phyloP scores from a whole-genome alignment of 2,329 filamentous ascomycete species.

The Botrytis tulipae region DNA sequence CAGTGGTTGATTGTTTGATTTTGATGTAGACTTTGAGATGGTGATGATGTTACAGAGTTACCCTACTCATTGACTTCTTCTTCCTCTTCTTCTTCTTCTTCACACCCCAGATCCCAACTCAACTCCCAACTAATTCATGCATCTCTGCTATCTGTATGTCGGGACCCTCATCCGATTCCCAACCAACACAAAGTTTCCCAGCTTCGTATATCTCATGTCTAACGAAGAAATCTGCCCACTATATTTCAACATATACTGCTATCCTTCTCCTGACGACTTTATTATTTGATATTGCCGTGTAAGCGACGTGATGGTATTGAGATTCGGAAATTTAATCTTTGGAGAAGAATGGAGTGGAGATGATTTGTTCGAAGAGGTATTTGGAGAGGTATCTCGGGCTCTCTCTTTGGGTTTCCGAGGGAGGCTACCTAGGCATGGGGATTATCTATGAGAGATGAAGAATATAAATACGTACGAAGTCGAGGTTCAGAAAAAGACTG shows the following conservation, averaged over 20 bases:
- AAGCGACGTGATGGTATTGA: background rate
- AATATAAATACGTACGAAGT: too few relatives aligned
- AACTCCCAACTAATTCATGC: background rate
- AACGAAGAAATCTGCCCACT: background rate
- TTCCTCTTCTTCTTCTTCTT: background rate
- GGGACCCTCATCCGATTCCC: background rate
- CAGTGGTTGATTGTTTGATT: background rate
- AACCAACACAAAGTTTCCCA: background rate
- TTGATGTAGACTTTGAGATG: background rate
- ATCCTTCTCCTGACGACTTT: background rate
- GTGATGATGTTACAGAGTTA: background rate
- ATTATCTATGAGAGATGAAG: too few relatives aligned
- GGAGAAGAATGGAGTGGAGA: background rate
- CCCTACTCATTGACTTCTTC: background rate
- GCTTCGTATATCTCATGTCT: background rate
- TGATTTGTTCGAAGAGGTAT: background rate
- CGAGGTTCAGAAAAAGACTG: too few relatives aligned
- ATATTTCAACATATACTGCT: background rate
- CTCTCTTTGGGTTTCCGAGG: too few relatives aligned
- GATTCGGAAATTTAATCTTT: background rate
- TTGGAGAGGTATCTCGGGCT: background rate
- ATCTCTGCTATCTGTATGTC: background rate
- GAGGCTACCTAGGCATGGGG: too few relatives aligned
- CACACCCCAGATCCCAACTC: background rate
- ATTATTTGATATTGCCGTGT: accelerated